These are phyloP conservation scores for Paramyrothecium roridum DNA, from an alignment of 2,329 filamentous ascomycete species.

Conservation along the genomic window DNA sequence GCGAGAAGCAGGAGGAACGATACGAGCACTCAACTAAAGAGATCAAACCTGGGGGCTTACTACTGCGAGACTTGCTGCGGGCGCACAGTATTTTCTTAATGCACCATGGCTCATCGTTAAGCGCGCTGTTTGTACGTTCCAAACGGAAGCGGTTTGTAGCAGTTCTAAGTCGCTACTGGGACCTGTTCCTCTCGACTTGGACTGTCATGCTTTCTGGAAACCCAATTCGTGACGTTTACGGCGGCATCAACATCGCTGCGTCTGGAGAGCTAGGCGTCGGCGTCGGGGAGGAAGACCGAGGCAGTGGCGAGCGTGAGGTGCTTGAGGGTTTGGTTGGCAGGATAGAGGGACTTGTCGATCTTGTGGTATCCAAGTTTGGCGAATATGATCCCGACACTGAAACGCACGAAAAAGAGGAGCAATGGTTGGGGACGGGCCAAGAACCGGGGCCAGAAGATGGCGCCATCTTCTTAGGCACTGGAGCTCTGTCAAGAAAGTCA, in stretches of 20 bases:
- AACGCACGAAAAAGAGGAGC: slow-evolving; percentile 18
- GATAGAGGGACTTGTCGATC: slow-evolving; percentile 80
- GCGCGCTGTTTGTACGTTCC: slow-evolving; percentile 62
- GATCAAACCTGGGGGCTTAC: slow-evolving; percentile 75
- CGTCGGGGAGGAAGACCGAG: slow-evolving; percentile 92
- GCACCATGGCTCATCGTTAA: slow-evolving; percentile 77
- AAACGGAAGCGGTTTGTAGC: slow-evolving; percentile 67
- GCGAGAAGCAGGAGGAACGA: slow-evolving; percentile 36
- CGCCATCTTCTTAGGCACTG: slow-evolving; percentile 79
- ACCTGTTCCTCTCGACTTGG: slow-evolving; percentile 68
- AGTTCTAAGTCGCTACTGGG: slow-evolving; percentile 79
- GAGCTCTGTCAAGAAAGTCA: slow-evolving; percentile 68
- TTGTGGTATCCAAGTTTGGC: slow-evolving; percentile 85
- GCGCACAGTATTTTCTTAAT: slow-evolving; percentile 83
- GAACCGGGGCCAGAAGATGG: slow-evolving; percentile 73
- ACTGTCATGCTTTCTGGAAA: slow-evolving; percentile 89
- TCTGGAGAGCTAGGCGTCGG: slow-evolving; percentile 91
- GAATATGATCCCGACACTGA: slow-evolving; percentile 28
- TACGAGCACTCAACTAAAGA: slow-evolving; percentile 88
- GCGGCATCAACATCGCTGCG: slow-evolving; percentile 82
- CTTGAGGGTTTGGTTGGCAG: slow-evolving; percentile 80
- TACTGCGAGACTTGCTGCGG: slow-evolving; percentile 76
- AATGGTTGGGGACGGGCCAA: slow-evolving; percentile 73
- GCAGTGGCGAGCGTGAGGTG: slow-evolving; percentile 89
- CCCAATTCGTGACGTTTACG: slow-evolving; percentile 74